These are phyloP conservation scores for Epichloe sp. DNA, from an alignment of 2,329 filamentous ascomycete genomes.

Conservation along the genomic window DNA sequence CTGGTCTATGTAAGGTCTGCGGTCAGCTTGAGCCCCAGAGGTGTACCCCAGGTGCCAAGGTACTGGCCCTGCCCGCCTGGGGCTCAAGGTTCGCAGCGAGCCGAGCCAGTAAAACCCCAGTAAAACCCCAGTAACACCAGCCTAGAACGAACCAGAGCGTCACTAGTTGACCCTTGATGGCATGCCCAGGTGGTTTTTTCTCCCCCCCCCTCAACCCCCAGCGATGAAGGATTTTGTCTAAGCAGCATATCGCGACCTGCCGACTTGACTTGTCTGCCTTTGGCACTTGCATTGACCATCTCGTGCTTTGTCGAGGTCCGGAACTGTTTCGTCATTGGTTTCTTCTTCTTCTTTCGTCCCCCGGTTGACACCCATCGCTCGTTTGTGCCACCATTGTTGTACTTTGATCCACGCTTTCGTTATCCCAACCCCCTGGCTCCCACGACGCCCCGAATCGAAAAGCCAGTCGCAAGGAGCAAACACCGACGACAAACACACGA, in stretches of 20 bases:
- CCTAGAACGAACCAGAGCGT: not conserved
- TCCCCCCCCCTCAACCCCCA: not conserved
- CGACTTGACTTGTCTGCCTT: not conserved
- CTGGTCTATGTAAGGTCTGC: too few relatives aligned
- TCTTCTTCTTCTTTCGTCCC: not conserved
- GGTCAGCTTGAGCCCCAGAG: not conserved
- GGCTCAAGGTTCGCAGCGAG: not conserved
- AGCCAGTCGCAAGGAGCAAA: not conserved
- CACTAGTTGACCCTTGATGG: not conserved
- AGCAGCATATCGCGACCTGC: not conserved
- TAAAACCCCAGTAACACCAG: not conserved
- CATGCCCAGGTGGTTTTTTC: not conserved
- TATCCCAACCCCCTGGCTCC: not conserved
- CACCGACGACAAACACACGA: not conserved
- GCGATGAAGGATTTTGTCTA: not conserved
- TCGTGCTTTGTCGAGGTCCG: not conserved
- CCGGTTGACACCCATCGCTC: not conserved
- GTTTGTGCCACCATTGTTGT: slow-evolving; percentile 1
- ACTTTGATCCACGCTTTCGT: slow-evolving; percentile 1
- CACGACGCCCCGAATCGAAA: slow-evolving; percentile 10
- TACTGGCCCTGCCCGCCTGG: too few relatives aligned
- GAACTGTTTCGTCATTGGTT: not conserved
- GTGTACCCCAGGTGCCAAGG: too few relatives aligned
- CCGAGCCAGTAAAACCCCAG: not conserved
- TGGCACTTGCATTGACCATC: slow-evolving; percentile 1